A percentile compares a stretch with the other conserved stretches of the same genome.
These are phyloP conservation scores for Lachnellula subtilissima DNA, from an alignment of 2,329 filamentous ascomycete species.

Conservation along the genomic window DNA sequence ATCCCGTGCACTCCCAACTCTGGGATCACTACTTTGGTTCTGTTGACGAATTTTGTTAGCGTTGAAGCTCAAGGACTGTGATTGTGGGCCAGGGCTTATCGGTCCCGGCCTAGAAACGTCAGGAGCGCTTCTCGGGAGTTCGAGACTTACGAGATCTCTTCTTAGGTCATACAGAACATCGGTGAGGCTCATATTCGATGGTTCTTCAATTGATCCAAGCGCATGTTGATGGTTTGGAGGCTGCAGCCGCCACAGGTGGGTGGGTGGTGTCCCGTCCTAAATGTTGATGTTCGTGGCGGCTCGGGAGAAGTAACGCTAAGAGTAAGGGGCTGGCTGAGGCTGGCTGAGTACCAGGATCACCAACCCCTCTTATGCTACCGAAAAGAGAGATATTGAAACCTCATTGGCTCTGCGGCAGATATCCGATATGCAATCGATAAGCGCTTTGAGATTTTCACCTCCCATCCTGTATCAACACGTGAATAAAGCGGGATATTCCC, in stretches of 20 bases:
- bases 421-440: not conserved
- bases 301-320: not conserved
- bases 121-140: not conserved
- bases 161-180: not conserved
- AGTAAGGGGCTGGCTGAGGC: not conserved
- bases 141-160: constrained; percentile 7
- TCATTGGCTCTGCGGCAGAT: not conserved
- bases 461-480: too few relatives aligned
- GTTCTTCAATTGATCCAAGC: not conserved
- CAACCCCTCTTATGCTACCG: not conserved
- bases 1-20: constrained; percentile 41
- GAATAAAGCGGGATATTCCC: too few relatives aligned
- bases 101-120: not conserved
- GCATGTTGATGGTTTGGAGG: not conserved
- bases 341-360: not conserved
- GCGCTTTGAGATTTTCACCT: too few relatives aligned
- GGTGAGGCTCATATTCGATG: not conserved
- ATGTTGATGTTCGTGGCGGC: not conserved
- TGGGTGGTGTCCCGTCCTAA: not conserved
- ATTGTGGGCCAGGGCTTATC: not conserved
- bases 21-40: constrained; percentile 31
- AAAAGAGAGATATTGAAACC: not conserved
- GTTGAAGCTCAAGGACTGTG: not conserved
- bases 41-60: constrained; percentile 3
- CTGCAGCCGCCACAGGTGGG: not conserved